phyloP scores from a whole-genome alignment of 768 basidiomycete genomes.

The Rhodotorula kratochvilovae region DNA sequence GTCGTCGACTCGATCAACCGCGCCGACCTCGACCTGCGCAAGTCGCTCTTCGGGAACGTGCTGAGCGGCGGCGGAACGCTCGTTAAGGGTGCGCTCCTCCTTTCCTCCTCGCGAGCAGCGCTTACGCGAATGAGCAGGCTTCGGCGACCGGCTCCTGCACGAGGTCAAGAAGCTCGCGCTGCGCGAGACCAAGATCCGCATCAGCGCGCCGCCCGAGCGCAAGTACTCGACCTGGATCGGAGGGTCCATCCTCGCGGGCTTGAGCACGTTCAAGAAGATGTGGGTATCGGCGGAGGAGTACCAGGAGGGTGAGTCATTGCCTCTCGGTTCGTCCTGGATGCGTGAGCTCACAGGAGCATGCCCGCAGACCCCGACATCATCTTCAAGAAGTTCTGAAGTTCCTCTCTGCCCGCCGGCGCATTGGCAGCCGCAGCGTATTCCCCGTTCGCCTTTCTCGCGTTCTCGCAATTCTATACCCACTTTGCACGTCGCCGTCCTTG shows the following conservation, averaged over 20 bases:
- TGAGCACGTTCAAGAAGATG: slow-evolving; percentile 99
- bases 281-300: slow-evolving; percentile 99
- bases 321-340: background rate
- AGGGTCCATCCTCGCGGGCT: slow-evolving; percentile 89
- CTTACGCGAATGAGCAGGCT: slow-evolving; percentile 55
- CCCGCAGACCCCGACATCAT: slow-evolving; percentile 38
- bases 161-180: slow-evolving; percentile 94
- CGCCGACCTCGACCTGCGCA: slow-evolving; percentile 91
- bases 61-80: slow-evolving; percentile 94
- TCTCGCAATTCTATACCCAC: background rate
- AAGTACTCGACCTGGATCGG: slow-evolving; percentile 78
- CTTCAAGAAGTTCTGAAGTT: slow-evolving; percentile 25
- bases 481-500: no score
- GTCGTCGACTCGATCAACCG: slow-evolving; percentile 97
- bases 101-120: background rate
- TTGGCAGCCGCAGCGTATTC: background rate
- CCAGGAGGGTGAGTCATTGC: slow-evolving; percentile 61
- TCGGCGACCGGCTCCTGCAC: slow-evolving; percentile 90
- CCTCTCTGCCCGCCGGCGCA: background rate
- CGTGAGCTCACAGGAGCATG: no score
- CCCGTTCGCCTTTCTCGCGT: background rate
- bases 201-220: slow-evolving; percentile 97
- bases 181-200: slow-evolving; percentile 97
- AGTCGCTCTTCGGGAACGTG: slow-evolving; percentile 91
- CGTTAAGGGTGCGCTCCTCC: slow-evolving; percentile 65